Conservation (phyloP, 805 yeast species). For the Candida mattraensis region DNA sequence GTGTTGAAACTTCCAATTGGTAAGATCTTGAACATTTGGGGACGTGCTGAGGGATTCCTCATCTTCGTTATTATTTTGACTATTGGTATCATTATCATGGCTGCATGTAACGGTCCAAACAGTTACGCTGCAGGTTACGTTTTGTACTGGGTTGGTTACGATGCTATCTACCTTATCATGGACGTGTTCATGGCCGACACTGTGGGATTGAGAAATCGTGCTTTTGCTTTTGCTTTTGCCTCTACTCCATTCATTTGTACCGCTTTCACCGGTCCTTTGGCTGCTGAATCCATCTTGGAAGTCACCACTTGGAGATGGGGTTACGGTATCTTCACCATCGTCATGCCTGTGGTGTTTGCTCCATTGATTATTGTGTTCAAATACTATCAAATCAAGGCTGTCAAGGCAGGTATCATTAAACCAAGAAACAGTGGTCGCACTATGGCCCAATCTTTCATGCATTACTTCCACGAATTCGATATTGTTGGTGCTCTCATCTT, state of each 20-base stretch:
- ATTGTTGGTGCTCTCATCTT: slow-evolving; percentile 36
- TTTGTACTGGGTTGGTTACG: slow-evolving; percentile 33
- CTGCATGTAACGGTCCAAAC: slow-evolving; percentile 28
- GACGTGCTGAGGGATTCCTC: slow-evolving; percentile 32
- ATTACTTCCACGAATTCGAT: slow-evolving; percentile 37
- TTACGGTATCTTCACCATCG: slow-evolving; percentile 48
- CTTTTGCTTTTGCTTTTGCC: slow-evolving; percentile 32
- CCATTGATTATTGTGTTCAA: slow-evolving; percentile 31
- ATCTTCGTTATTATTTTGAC: slow-evolving; percentile 23
- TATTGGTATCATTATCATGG: slow-evolving; percentile 31
- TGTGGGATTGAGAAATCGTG: slow-evolving; percentile 31
- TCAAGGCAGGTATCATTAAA: slow-evolving; percentile 23
- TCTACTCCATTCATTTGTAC: slow-evolving; percentile 34
- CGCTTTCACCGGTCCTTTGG: slow-evolving; percentile 33
- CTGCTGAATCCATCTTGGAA: slow-evolving; percentile 38
- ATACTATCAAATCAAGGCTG: slow-evolving; percentile 30
- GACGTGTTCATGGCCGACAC: slow-evolving; percentile 33
- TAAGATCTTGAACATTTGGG: slow-evolving; percentile 29
- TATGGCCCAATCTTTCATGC: slow-evolving; percentile 15
- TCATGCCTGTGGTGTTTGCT: slow-evolving; percentile 39
- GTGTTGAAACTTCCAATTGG: slow-evolving; percentile 33
- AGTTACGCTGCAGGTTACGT: slow-evolving; percentile 33
- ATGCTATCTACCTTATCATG: slow-evolving; percentile 27
- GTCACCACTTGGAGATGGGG: slow-evolving; percentile 55
- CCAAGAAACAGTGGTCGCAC: slow-evolving; percentile 20